phyloP scores from a whole-genome alignment of 2,329 filamentous ascomycete species.

The Trichoderma polysporum region DNA sequence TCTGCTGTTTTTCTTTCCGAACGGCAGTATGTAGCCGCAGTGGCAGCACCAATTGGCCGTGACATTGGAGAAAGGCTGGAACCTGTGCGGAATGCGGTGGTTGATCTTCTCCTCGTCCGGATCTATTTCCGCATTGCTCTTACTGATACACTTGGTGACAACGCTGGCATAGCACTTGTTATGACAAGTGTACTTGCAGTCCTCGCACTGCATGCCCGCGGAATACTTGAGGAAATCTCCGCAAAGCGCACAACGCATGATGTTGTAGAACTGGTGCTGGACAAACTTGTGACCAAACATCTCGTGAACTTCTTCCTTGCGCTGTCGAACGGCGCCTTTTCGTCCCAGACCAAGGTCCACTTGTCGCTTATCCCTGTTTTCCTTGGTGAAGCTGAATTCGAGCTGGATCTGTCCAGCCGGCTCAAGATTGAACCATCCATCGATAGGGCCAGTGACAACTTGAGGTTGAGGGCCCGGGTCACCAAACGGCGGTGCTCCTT shows the following conservation, averaged over 20 bases:
- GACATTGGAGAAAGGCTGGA: conserved; percentile 95
- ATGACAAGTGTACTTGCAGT: conserved; percentile 99
- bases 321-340: conserved; percentile 94
- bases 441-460: conserved; percentile 64
- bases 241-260: conserved; percentile 98
- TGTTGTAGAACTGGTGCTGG: conserved; percentile 99
- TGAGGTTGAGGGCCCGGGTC: conserved; percentile 47
- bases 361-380: conserved; percentile 76
- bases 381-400: conserved; percentile 88
- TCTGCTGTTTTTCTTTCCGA: conserved; percentile 92
- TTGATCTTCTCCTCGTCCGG: conserved; percentile 99
- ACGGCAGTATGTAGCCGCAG: conserved; percentile 91
- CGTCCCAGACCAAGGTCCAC: conserved; percentile 89
- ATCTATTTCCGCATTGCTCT: conserved; percentile 97
- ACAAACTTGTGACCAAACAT: conserved; percentile 99
- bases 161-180: conserved; percentile 96
- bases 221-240: conserved; percentile 99
- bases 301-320: conserved; percentile 97
- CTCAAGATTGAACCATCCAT: conserved; percentile 96
- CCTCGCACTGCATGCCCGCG: conserved; percentile 97
- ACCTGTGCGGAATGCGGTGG: conserved; percentile 96
- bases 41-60: conserved; percentile 99
- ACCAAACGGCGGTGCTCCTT: conserved; percentile 31
- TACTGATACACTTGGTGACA: conserved; percentile 99
- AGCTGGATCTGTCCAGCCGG: conserved; percentile 91